phyloP scores from a whole-genome alignment of 495 filamentous ascomycete genomes.

The Pyrenula massariospora region DNA sequence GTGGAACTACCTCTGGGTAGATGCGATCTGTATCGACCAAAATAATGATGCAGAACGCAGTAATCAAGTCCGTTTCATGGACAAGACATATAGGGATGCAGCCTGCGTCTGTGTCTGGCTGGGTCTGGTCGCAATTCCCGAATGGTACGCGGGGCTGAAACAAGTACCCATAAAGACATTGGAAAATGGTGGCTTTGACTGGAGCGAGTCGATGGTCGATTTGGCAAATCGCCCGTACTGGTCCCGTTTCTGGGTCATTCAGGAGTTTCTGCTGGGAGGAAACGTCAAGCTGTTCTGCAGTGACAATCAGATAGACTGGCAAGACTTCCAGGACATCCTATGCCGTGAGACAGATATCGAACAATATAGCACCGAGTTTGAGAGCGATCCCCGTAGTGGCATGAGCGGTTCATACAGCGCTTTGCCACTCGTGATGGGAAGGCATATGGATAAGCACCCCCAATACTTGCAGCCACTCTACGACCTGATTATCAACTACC shows the following conservation, averaged over 20 bases:
- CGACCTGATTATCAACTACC: conserved; percentile 8
- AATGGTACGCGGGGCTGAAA: background rate
- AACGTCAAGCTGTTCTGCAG: conserved; percentile 7
- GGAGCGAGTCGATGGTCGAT: conserved; percentile 6
- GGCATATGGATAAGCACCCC: background rate
- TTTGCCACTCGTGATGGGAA: conserved; percentile 1
- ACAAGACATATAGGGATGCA: conserved; percentile 12
- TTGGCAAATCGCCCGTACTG: conserved; percentile 4
- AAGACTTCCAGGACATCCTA: conserved; percentile 11
- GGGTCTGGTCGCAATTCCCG: conserved; percentile 3
- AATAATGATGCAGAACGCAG: conserved; percentile 9
- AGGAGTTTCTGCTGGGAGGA: conserved; percentile 4
- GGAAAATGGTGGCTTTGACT: conserved; percentile 7
- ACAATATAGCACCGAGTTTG: background rate
- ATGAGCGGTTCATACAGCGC: background rate
- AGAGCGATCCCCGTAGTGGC: background rate
- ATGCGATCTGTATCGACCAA: conserved; percentile 21
- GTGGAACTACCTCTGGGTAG: conserved; percentile 16
- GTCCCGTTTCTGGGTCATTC: conserved; percentile 4
- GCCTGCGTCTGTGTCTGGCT: conserved; percentile 12
- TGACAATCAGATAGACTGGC: conserved; percentile 3
- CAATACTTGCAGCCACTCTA: conserved; percentile 6
- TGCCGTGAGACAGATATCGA: conserved; percentile 4
- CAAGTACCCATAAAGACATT: conserved; percentile 2
- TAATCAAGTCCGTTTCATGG: conserved; percentile 9